phyloP scores from a whole-genome alignment of 441 rosid species.

The Geranium incanum region DNA sequence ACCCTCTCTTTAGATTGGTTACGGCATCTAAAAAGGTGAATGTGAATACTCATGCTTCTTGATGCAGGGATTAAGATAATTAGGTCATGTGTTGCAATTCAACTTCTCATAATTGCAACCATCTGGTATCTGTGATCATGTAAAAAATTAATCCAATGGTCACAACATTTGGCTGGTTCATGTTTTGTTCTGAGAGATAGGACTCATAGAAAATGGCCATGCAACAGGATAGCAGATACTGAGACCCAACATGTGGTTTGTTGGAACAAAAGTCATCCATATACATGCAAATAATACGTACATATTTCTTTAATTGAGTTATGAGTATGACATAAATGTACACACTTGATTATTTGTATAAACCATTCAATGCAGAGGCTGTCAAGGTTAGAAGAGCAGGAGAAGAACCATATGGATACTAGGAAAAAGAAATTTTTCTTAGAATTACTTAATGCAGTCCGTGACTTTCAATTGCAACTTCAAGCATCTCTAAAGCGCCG shows the following conservation, averaged over 20 bases:
- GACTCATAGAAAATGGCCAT: neutral
- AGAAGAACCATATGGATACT: slow-evolving; percentile 67
- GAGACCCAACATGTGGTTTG: neutral
- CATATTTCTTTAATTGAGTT: neutral
- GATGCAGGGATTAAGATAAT: neutral
- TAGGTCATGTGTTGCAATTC: neutral
- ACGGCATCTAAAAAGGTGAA: neutral
- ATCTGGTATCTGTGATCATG: neutral
- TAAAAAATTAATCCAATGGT: neutral
- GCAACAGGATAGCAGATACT: neutral
- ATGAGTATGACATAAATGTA: neutral
- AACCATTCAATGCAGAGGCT: slow-evolving; percentile 55
- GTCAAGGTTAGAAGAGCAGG: slow-evolving; percentile 81
- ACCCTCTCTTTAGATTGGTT: neutral
- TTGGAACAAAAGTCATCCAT: neutral
- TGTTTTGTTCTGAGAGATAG: slow-evolving; percentile 1
- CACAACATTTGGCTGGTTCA: neutral
- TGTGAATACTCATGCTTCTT: neutral
- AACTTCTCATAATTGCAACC: slow-evolving; percentile 4
- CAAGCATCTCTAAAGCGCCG: slow-evolving; percentile 81
- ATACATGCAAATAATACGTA: neutral
- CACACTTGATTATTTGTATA: slow-evolving; percentile 20
- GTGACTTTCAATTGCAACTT: slow-evolving; percentile 79
- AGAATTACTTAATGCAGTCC: slow-evolving; percentile 81
- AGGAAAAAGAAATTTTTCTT: slow-evolving; percentile 81